Percentiles rank a stretch among this genome's conserved stretches.
Evolutionary conservation across 2,329 filamentous ascomycete genomes (phyloP).

Genomic region (Neofusicoccum sp.): DNA sequence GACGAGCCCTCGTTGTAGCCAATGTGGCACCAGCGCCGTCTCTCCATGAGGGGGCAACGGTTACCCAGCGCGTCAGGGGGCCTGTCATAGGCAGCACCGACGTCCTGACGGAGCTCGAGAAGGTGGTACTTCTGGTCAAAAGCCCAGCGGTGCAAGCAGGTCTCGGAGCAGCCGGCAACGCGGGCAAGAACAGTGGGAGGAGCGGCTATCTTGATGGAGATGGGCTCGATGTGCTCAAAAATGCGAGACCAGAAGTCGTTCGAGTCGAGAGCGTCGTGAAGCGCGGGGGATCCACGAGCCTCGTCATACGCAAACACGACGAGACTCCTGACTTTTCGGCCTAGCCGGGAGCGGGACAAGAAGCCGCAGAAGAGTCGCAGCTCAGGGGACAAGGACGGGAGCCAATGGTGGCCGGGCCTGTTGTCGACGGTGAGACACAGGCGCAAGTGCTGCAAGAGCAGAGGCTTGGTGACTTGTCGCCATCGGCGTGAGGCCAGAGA

Average conservation of each 20-base stretch:
- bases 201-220: constrained; percentile 45
- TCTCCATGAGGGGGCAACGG: constrained; percentile 50
- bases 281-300: neutral
- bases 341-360: constrained; percentile 23
- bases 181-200: constrained; percentile 60
- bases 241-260: constrained; percentile 31
- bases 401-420: neutral
- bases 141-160: constrained; percentile 59
- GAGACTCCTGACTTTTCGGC: constrained; percentile 46
- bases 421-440: constrained; percentile 20
- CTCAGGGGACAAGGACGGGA: neutral
- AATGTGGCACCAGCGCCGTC: constrained; percentile 64
- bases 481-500: constrained; percentile 34
- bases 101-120: constrained; percentile 44
- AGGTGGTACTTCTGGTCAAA: constrained; percentile 65
- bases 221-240: constrained; percentile 31
- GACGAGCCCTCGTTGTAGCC: constrained; percentile 74
- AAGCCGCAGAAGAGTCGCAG: constrained; percentile 24
- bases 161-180: constrained; percentile 51
- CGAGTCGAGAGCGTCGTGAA: neutral
- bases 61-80: constrained; percentile 19
- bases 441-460: constrained; percentile 32
- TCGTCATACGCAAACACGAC: constrained; percentile 41
- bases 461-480: constrained; percentile 32
- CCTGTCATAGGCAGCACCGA: neutral